A percentile compares a stretch with the other conserved stretches of the same genome.
phyloP scores from a whole-genome alignment of 441 rosid genomes.

The Gossypium lobatum region DNA sequence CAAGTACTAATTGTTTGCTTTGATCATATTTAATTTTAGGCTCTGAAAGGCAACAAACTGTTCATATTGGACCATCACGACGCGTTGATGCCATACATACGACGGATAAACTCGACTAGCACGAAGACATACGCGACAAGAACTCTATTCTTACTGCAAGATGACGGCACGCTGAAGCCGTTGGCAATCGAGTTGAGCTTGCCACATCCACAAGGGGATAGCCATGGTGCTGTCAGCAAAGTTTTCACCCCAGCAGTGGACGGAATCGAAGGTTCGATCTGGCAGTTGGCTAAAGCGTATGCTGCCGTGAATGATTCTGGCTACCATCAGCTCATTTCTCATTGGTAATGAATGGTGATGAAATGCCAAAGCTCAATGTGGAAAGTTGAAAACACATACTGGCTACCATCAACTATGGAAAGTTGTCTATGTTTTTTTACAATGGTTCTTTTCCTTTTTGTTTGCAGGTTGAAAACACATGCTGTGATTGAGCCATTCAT shows the following conservation, averaged over 20 bases:
- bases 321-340: constrained; percentile 81
- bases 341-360: constrained; percentile 46
- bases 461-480: constrained; percentile 71
- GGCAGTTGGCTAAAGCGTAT: constrained; percentile 94
- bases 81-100: constrained; percentile 62
- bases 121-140: constrained; percentile 76
- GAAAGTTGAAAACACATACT: background rate
- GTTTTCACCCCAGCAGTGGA: constrained; percentile 61
- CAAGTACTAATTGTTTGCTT: background rate
- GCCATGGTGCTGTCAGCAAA: constrained; percentile 55
- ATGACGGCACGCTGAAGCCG: constrained; percentile 67
- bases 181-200: constrained; percentile 82
- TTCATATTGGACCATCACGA: constrained; percentile 80
- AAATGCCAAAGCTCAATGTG: background rate
- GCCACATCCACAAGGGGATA: constrained; percentile 67
- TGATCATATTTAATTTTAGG: constrained; percentile 31
- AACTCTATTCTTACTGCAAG: constrained; percentile 64
- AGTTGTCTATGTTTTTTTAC: background rate
- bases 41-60: constrained; percentile 44
- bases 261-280: constrained; percentile 55
- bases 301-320: constrained; percentile 83
- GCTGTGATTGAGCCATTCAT: constrained; percentile 83
- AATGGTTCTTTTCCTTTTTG: background rate
- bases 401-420: no score
- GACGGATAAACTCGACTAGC: constrained; percentile 55